Base-by-base conservation (phyloP, 352 stramenopile genomes). In the Phytophthora syringae region DNA sequence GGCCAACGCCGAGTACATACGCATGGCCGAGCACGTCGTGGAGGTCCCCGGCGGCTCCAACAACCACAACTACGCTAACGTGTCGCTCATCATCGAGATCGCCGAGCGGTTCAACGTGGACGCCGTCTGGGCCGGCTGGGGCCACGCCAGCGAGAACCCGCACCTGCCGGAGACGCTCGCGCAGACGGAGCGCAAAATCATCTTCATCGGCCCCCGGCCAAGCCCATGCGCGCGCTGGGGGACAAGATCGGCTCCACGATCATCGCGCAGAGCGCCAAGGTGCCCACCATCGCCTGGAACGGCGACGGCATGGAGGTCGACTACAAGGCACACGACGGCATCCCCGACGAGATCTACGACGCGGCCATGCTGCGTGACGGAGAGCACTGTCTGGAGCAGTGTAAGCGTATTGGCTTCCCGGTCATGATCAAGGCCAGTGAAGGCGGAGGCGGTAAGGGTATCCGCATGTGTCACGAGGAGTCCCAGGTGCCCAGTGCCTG, bases 21-120 rank as follows among this genome's bases (percentile, higher is more conserved):
- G 98, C 61, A 99, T 99, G 97, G 98, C 95, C 49, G 98, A 99
- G 76, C 92, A 99, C 70, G 98, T 99, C 45, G 97, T 99, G 25
- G 97, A 99, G 77, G 98, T 99, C 49, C 98, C 98, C 20, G 98
- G 98, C 52, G 98, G 98, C 52, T 97, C 97, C 50, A 99, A 99
- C 89, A 99, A 99, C 86, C 98, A 99, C 93, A 99, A 99, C 87
- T 99, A 99, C 79, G 98, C 98, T 71, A 99, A 99, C 82, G 97
- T 99, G 15, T 90, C 89, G 40, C 88, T 99, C 24, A 99, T 99
- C 73, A 93, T 99, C 21, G 96, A 99, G 84, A 97, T 99, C 32
- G 97, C 97, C 13, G 93, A 98, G 53, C 86, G 97, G 15, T 98
- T 97, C 74, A 81, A 92, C 44, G 97, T 99, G 9, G 95, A 99